A percentile compares a stretch with the other conserved stretches of the same genome.
Evolutionary conservation across 2,329 filamentous ascomycete genomes (phyloP).

Genomic region (Alternaria longipes): DNA sequence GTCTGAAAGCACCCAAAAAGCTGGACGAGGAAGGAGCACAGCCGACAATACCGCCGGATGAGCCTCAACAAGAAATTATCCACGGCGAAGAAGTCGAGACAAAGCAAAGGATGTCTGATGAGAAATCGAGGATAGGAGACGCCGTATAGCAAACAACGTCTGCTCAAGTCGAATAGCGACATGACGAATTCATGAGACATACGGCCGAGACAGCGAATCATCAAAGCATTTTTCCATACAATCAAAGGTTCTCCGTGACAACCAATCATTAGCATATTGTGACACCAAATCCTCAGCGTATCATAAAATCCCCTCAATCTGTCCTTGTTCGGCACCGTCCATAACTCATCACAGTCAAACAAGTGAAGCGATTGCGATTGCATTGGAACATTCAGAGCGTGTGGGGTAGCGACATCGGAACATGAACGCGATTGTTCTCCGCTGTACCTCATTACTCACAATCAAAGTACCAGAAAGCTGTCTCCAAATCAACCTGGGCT

Average conservation of each 20-base stretch:
- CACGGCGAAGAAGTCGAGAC: background rate
- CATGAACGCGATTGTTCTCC: background rate
- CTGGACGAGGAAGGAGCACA: conserved; percentile 14
- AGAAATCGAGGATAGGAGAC: background rate
- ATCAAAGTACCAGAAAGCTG: background rate
- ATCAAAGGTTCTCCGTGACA: background rate
- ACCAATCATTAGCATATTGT: background rate
- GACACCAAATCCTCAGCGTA: background rate
- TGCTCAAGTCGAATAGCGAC: background rate
- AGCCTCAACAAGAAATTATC: background rate
- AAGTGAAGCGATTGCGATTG: background rate
- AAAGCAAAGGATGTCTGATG: background rate
- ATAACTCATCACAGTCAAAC: background rate
- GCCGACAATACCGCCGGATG: background rate
- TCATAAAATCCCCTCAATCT: background rate
- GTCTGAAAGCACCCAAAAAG: conserved; percentile 34
- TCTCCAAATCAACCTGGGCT: background rate
- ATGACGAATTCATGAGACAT: background rate
- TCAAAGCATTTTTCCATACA: background rate
- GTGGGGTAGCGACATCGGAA: background rate
- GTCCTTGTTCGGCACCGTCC: background rate
- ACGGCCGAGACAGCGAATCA: background rate
- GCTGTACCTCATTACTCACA: background rate
- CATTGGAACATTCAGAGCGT: background rate
- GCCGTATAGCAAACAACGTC: background rate